phyloP scores from a whole-genome alignment of 805 yeast species.

The Hanseniaspora thailandica region DNA sequence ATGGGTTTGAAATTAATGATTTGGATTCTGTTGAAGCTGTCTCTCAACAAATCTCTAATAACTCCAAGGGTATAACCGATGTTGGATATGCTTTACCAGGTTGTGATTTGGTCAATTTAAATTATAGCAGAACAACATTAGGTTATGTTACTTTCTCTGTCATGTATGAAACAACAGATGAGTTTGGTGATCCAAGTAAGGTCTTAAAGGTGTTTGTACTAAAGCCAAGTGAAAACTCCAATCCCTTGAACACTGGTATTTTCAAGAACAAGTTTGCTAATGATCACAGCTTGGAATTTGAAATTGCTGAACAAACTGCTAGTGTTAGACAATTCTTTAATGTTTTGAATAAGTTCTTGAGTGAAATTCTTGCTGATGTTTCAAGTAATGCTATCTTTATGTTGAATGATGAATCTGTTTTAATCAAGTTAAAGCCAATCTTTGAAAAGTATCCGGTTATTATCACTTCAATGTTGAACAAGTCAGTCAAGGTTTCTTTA shows the following conservation, averaged over 20 bases:
- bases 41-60: conserved; percentile 29
- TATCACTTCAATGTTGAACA: not conserved
- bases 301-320: not conserved
- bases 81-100: conserved; percentile 58
- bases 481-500: conserved; percentile 2
- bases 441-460: conserved; percentile 5
- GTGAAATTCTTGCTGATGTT: not conserved
- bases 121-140: conserved; percentile 33
- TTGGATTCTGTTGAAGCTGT: conserved; percentile 29
- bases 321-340: not conserved
- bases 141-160: conserved; percentile 65
- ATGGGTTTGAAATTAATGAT: conserved; percentile 65
- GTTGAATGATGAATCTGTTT: not conserved
- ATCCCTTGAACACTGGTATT: conserved; percentile 40
- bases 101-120: conserved; percentile 20
- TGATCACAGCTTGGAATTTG: not conserved
- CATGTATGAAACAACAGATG: conserved; percentile 38
- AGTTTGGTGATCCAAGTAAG: conserved; percentile 41
- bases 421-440: not conserved
- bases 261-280: not conserved
- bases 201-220: conserved; percentile 50
- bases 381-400: conserved; percentile 7
- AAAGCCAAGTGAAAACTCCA: conserved; percentile 20
- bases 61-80: conserved; percentile 41
- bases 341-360: not conserved